Conservation (phyloP, 257 asterid genomes). For the Perilla frutescens region DNA sequence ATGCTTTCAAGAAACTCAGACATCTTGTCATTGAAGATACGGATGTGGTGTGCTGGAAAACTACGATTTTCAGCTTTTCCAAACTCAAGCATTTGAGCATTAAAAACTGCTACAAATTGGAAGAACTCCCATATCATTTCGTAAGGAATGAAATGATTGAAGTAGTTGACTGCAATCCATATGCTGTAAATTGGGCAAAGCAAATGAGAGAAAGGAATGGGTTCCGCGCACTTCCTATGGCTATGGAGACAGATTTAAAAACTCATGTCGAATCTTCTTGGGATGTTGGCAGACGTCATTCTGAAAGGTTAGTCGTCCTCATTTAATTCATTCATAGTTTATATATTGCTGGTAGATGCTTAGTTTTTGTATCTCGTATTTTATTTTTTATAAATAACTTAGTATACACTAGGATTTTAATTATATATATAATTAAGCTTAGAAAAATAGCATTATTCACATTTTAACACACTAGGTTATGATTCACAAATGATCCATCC, state of each 20-base stretch:
- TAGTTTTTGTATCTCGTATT: too few species aligned
- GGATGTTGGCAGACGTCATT: background rate
- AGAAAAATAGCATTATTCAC: too few species aligned
- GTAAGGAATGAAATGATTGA: background rate
- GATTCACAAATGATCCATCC: too few species aligned
- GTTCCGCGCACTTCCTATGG: background rate
- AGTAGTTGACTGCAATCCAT: constrained; percentile 8
- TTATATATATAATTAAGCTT: too few species aligned
- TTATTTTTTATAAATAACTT: too few species aligned
- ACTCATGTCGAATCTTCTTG: background rate
- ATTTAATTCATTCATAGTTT: too few species aligned
- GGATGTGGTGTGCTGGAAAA: too few species aligned
- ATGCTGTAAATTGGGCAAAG: background rate
- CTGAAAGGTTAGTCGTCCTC: background rate
- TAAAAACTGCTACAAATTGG: background rate
- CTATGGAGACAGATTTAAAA: background rate
- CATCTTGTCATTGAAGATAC: background rate
- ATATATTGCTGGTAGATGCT: too few species aligned
- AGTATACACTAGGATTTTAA: too few species aligned
- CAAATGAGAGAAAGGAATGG: background rate
- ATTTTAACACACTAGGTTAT: too few species aligned
- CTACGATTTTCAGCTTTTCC: background rate
- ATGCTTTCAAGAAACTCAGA: background rate
- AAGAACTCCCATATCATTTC: background rate
- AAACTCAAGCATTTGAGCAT: background rate